phyloP scores from a whole-genome alignment of 768 basidiomycete species.

The Psilocybe cubensis region DNA sequence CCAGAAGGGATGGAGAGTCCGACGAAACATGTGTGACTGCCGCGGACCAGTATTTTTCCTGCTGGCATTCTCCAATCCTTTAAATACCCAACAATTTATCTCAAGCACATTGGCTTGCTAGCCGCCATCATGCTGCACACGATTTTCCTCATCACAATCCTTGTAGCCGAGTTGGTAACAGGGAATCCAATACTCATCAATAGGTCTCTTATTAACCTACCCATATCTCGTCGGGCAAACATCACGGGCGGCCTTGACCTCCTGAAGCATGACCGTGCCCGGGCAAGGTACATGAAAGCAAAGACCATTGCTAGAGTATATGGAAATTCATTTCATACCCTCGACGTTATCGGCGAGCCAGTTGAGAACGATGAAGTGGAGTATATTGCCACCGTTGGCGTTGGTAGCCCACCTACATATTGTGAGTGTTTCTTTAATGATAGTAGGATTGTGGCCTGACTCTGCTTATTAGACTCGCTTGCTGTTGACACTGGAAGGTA shows the following conservation, averaged over 20 bases:
- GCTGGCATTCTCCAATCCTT: too few relatives aligned
- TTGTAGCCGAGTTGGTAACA: too few relatives aligned
- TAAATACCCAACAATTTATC: too few relatives aligned
- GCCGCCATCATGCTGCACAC: too few relatives aligned
- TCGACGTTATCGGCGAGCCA: constrained; percentile 46
- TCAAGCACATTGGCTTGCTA: too few relatives aligned
- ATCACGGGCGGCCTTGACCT: not conserved
- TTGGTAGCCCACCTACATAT: constrained; percentile 57
- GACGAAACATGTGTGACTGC: too few relatives aligned
- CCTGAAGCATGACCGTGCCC: not conserved
- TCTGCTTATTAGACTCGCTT: constrained; percentile 45
- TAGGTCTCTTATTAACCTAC: too few relatives aligned
- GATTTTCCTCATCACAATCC: too few relatives aligned
- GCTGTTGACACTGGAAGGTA: constrained; percentile 66
- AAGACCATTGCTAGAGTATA: constrained; percentile 21
- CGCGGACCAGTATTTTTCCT: too few relatives aligned
- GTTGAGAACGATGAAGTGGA: constrained; percentile 37
- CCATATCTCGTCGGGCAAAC: too few relatives aligned
- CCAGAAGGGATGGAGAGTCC: too few relatives aligned
- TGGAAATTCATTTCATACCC: constrained; percentile 23
- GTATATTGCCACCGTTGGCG: constrained; percentile 51
- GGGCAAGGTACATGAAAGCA: not conserved
- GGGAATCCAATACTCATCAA: too few relatives aligned
- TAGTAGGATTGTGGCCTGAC: not conserved
- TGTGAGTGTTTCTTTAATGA: constrained; percentile 37